These are phyloP conservation scores for Candida coleopterorum DNA, from an alignment of 805 yeast species.

Conservation along the genomic window DNA sequence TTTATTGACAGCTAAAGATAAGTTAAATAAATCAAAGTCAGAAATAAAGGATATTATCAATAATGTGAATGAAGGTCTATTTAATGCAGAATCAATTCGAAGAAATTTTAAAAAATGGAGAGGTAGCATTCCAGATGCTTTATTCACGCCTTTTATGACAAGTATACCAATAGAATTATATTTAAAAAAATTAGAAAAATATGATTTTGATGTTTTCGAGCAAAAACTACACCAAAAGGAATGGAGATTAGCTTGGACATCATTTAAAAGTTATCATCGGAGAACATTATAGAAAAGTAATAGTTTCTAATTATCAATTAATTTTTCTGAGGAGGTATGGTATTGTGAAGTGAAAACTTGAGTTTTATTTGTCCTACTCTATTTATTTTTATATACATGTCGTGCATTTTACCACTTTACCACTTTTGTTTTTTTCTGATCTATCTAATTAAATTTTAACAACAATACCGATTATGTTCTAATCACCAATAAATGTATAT, in stretches of 20 bases:
- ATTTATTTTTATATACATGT: too few relatives aligned
- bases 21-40: conserved; percentile 36
- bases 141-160: conserved; percentile 64
- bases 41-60: conserved; percentile 30
- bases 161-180: conserved; percentile 63
- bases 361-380: too few relatives aligned
- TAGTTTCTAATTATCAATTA: too few relatives aligned
- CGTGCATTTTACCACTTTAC: too few relatives aligned
- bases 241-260: conserved; percentile 63
- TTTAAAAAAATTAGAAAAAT: conserved; percentile 53
- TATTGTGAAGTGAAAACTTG: too few relatives aligned
- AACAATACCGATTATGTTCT: too few relatives aligned
- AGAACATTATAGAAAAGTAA: conserved; percentile 38
- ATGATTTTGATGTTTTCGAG: conserved; percentile 58
- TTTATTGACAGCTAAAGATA: conserved; percentile 59
- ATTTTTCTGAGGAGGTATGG: too few relatives aligned
- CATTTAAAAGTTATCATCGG: conserved; percentile 44
- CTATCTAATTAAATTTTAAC: too few relatives aligned
- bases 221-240: conserved; percentile 45
- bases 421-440: too few relatives aligned
- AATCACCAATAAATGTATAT: too few relatives aligned
- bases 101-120: conserved; percentile 35
- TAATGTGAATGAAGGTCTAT: conserved; percentile 18
- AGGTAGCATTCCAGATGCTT: conserved; percentile 52
- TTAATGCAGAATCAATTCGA: conserved; percentile 13